These are phyloP conservation scores for Lasiodiplodia hormozganensis DNA, from an alignment of 2,329 filamentous ascomycete genomes.

Conservation along the genomic window DNA sequence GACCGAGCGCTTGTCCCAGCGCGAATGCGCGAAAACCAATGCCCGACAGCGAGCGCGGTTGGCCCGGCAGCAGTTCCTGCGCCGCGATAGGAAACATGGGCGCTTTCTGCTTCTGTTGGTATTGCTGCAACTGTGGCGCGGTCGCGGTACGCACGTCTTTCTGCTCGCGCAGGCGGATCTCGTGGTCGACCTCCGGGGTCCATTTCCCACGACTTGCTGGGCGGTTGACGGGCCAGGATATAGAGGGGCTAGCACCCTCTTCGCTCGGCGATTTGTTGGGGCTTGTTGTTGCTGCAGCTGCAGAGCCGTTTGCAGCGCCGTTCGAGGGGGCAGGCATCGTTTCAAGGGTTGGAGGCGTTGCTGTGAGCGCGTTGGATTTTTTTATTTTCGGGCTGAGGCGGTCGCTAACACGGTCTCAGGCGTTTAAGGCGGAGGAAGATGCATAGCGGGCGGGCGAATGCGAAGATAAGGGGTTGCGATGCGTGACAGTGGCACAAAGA, in stretches of 20 bases:
- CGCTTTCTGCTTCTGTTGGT: background rate
- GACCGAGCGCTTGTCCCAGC: constrained; percentile 47
- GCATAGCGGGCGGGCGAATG: constrained; percentile 8
- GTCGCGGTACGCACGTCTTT: constrained; percentile 22
- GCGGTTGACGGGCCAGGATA: constrained; percentile 42
- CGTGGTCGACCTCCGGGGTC: constrained; percentile 39
- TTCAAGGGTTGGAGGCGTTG: background rate
- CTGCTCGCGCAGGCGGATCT: constrained; percentile 38
- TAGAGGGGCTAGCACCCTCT: constrained; percentile 28
- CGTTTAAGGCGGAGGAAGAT: constrained; percentile 18
- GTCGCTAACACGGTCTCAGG: constrained; percentile 14
- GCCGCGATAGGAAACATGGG: constrained; percentile 19
- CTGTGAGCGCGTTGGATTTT: background rate
- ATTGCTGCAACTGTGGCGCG: constrained; percentile 30
- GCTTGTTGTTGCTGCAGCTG: background rate
- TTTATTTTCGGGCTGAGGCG: background rate
- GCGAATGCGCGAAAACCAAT: constrained; percentile 56
- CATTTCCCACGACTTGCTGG: constrained; percentile 36
- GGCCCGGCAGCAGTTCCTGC: constrained; percentile 48
- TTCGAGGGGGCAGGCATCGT: constrained; percentile 6
- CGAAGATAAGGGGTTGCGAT: background rate
- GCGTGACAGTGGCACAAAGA: background rate
- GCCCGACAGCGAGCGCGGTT: constrained; percentile 54
- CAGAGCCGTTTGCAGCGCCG: constrained; percentile 21
- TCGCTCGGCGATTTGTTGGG: background rate